Conservation (phyloP, 2,329 filamentous ascomycete species). For the Geosmithia morbida region DNA sequence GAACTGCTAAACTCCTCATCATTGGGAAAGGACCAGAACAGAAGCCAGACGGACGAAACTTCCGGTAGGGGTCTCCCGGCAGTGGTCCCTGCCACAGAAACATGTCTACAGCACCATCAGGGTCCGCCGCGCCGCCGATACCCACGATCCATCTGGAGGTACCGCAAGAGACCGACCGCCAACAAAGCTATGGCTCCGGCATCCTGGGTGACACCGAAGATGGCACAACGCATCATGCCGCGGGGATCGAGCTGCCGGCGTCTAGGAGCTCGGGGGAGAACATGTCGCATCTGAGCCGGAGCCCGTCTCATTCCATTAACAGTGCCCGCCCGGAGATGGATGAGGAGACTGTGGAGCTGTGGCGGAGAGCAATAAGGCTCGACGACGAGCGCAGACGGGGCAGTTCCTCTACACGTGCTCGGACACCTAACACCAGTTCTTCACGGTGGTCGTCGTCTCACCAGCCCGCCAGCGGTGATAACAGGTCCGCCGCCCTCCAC, state of each 20-base stretch:
- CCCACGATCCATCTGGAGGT: too few relatives aligned
- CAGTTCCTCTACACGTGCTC: not conserved
- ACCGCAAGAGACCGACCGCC: not conserved
- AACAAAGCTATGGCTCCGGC: not conserved
- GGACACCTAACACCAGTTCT: not conserved
- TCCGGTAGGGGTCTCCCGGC: too few relatives aligned
- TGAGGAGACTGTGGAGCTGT: constrained; percentile 11
- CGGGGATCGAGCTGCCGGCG: too few relatives aligned
- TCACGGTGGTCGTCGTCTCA: not conserved
- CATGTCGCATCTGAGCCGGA: not conserved
- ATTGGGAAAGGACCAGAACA: too few relatives aligned
- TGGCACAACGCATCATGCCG: not conserved
- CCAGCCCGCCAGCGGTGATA: too few relatives aligned
- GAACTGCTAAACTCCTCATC: too few relatives aligned
- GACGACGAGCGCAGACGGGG: constrained; percentile 8
- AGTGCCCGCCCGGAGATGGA: constrained; percentile 4
- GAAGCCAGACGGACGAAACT: too few relatives aligned
- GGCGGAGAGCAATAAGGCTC: constrained; percentile 11
- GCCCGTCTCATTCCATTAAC: not conserved
- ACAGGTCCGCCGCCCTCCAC: too few relatives aligned
- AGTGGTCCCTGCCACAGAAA: too few relatives aligned
- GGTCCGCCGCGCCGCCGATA: too few relatives aligned
- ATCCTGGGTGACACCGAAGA: not conserved
- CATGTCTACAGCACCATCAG: too few relatives aligned
- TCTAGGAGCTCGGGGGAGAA: too few relatives aligned